Percentiles rank a stretch among this genome's conserved stretches.
Evolutionary conservation across 768 basidiomycete genomes (phyloP).

Genomic region (Imleria badia): DNA sequence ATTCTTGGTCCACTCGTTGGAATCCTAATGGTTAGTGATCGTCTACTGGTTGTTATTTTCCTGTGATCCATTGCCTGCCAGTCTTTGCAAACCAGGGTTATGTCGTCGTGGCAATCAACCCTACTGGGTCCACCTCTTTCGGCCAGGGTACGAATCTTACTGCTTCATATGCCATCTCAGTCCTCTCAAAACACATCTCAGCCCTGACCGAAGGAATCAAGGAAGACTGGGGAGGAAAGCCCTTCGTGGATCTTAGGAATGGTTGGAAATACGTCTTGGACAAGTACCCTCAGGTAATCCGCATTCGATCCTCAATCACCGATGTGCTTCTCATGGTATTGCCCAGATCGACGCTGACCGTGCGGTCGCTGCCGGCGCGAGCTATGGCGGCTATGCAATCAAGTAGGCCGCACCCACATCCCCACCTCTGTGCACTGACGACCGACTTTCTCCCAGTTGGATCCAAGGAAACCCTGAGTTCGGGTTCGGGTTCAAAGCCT

Average conservation of each 20-base stretch:
- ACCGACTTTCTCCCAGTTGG: slow-evolving; percentile 55
- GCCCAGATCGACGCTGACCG: slow-evolving; percentile 64
- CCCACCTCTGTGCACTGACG: slow-evolving; percentile 1
- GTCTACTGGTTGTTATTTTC: background rate
- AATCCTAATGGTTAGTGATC: slow-evolving; percentile 69
- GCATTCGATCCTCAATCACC: background rate
- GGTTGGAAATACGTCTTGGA: slow-evolving; percentile 74
- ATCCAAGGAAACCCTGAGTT: slow-evolving; percentile 93
- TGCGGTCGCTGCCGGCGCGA: slow-evolving; percentile 77
- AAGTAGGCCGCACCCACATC: slow-evolving; percentile 50
- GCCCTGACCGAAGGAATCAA: slow-evolving; percentile 80
- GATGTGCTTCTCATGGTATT: background rate
- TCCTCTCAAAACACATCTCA: slow-evolving; percentile 24
- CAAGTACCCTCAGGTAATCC: slow-evolving; percentile 62
- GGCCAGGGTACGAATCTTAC: slow-evolving; percentile 61
- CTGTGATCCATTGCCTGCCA: slow-evolving; percentile 23
- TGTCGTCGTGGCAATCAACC: slow-evolving; percentile 84
- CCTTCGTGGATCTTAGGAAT: slow-evolving; percentile 71
- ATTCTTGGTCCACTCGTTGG: slow-evolving; percentile 91
- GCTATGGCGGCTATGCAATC: slow-evolving; percentile 87
- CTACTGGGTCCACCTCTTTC: slow-evolving; percentile 91
- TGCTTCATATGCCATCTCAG: background rate
- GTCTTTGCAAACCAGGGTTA: slow-evolving; percentile 89
- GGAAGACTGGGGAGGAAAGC: slow-evolving; percentile 84
- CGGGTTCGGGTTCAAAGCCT: slow-evolving; percentile 85